Evolutionary conservation across 2,329 filamentous ascomycete species (phyloP).

Genomic region (Penicillium brevicompactum): DNA sequence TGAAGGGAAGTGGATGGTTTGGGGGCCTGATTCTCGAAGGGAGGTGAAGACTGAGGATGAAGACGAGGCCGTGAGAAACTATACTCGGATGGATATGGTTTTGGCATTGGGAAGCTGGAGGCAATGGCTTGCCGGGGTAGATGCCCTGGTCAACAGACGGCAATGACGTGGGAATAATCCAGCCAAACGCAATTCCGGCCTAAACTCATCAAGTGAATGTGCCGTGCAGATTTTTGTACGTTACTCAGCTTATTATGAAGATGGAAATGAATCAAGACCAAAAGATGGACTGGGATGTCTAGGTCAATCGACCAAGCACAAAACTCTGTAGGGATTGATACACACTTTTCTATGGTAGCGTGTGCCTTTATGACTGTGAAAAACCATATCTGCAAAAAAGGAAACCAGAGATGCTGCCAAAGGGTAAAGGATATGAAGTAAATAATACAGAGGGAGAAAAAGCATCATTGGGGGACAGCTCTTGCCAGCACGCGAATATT

Average conservation of each 20-base stretch:
- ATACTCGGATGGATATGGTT: constrained; percentile 23
- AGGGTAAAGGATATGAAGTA: constrained; percentile 12
- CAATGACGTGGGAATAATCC: not conserved
- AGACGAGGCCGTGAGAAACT: constrained; percentile 22
- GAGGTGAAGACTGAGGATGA: constrained; percentile 21
- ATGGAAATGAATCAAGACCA: not conserved
- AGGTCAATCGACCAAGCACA: not conserved
- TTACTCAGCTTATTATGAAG: not conserved
- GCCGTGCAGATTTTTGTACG: not conserved
- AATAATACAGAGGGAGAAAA: constrained; percentile 21
- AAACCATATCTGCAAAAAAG: constrained; percentile 19
- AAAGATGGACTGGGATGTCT: not conserved
- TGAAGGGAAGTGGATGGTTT: constrained; percentile 24
- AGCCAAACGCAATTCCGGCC: not conserved
- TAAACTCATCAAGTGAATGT: not conserved
- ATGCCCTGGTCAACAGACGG: constrained; percentile 25
- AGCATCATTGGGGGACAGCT: constrained; percentile 37
- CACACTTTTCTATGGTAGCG: constrained; percentile 14
- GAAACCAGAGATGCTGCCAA: not conserved
- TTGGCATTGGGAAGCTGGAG: constrained; percentile 23
- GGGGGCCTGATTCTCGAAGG: constrained; percentile 20
- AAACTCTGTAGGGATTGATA: not conserved
- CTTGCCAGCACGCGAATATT: constrained; percentile 51
- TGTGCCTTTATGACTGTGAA: constrained; percentile 5
- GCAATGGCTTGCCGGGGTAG: constrained; percentile 22